Percentiles rank a stretch among this genome's conserved stretches.
Conservation (phyloP, 257 asterid genomes). For the Orobanche coerulescens region DNA sequence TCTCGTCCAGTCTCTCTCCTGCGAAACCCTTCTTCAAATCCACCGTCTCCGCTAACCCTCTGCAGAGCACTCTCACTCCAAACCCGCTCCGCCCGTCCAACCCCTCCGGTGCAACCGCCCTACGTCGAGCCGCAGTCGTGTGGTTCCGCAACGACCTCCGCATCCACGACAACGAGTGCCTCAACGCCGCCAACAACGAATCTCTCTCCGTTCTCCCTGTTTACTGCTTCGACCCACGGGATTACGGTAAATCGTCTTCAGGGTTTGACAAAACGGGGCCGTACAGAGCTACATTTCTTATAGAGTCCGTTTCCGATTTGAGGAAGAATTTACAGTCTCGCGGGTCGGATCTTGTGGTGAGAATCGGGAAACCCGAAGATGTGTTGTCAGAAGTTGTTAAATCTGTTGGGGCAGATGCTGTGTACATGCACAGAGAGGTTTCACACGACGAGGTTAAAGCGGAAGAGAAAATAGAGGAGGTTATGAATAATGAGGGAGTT, state of each 20-base stretch:
- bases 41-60: constrained; percentile 54
- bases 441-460: constrained; percentile 75
- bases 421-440: constrained; percentile 79
- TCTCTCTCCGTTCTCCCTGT: constrained; percentile 79
- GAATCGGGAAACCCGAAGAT: constrained; percentile 83
- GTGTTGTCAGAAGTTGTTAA: constrained; percentile 75
- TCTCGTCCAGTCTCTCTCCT: constrained; percentile 42
- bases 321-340: constrained; percentile 56
- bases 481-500: constrained; percentile 79
- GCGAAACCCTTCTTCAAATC: constrained; percentile 42
- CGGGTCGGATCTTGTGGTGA: constrained; percentile 88
- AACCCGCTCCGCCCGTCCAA: constrained; percentile 72
- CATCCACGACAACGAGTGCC: constrained; percentile 82
- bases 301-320: constrained; percentile 71
- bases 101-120: constrained; percentile 60
- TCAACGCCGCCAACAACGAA: constrained; percentile 68
- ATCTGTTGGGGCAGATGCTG: constrained; percentile 85
- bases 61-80: constrained; percentile 41
- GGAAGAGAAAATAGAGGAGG: constrained; percentile 80
- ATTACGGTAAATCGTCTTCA: constrained; percentile 78
- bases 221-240: constrained; percentile 93
- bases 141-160: constrained; percentile 99
- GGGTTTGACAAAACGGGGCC: constrained; percentile 93
- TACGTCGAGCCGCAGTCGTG: constrained; percentile 69
- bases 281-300: constrained; percentile 59